Conservation (phyloP, 768 basidiomycete species). For the Mycena filopes region DNA sequence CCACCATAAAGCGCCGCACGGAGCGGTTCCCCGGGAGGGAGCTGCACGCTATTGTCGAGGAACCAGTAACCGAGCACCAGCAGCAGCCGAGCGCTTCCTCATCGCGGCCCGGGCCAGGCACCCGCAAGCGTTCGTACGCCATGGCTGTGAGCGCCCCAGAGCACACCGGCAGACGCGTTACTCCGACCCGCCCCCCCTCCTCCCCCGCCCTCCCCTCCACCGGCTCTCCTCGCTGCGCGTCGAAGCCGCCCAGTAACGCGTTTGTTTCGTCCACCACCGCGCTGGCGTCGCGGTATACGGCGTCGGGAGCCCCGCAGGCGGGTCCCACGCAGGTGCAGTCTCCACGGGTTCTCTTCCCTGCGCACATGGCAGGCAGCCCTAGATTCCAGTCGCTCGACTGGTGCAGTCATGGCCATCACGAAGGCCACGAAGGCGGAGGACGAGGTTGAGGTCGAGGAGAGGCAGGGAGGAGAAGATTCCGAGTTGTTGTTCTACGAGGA, state of each 20-base stretch:
- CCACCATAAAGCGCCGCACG: constrained; percentile 18
- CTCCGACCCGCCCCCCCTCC: constrained; percentile 4
- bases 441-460: not conserved
- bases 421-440: not conserved
- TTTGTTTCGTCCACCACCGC: not conserved
- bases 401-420: constrained; percentile 7
- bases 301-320: constrained; percentile 23
- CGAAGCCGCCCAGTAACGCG: not conserved
- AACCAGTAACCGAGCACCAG: not conserved
- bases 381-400: constrained; percentile 31
- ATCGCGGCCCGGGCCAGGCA: not conserved
- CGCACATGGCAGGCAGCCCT: constrained; percentile 25
- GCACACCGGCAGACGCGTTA: constrained; percentile 10
- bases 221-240: constrained; percentile 22
- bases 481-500: not conserved
- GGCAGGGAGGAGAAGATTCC: not conserved
- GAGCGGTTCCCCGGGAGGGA: constrained; percentile 12
- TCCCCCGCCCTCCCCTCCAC: constrained; percentile 1
- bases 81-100: not conserved
- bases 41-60: constrained; percentile 12
- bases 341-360: constrained; percentile 23
- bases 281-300: constrained; percentile 22
- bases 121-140: constrained; percentile 16
- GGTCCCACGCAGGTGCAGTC: constrained; percentile 28
- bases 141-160: not conserved